Evolutionary conservation across 2,329 filamentous ascomycete species (phyloP).

Genomic region (Diaporthe eres): DNA sequence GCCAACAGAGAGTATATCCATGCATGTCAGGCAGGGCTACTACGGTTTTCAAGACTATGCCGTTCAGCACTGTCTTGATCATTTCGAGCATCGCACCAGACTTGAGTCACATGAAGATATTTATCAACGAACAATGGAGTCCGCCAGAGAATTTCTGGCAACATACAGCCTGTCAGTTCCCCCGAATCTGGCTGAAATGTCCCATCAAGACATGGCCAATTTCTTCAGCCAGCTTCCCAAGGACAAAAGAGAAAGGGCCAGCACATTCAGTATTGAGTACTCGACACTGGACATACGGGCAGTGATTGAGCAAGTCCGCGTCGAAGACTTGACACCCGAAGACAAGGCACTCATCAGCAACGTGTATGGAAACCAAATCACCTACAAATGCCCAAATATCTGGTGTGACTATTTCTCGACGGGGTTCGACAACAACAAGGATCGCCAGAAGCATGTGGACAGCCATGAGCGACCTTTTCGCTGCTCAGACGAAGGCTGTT

Average conservation of each 20-base stretch:
- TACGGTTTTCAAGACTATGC: conserved; percentile 12
- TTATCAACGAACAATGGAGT: neutral
- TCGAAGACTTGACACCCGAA: neutral
- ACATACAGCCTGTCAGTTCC: neutral
- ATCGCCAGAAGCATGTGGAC: neutral
- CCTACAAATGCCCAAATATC: neutral
- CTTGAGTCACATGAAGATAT: neutral
- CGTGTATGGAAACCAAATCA: neutral
- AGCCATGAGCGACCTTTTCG: conserved; percentile 22
- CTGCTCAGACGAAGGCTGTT: neutral
- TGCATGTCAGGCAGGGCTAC: neutral
- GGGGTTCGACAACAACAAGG: neutral
- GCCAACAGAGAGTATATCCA: neutral
- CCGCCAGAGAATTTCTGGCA: neutral
- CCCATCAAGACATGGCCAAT: neutral
- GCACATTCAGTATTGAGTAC: neutral
- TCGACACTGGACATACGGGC: neutral
- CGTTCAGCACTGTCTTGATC: conserved; percentile 1
- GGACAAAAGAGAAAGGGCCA: conserved; percentile 2
- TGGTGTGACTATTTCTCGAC: conserved; percentile 10
- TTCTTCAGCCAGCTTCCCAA: neutral
- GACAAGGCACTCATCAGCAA: neutral
- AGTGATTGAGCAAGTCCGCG: neutral
- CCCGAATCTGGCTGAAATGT: neutral
- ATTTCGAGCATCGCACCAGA: neutral